Conservation (phyloP, 2,329 filamentous ascomycete genomes). For the Monosporascus ibericus region DNA sequence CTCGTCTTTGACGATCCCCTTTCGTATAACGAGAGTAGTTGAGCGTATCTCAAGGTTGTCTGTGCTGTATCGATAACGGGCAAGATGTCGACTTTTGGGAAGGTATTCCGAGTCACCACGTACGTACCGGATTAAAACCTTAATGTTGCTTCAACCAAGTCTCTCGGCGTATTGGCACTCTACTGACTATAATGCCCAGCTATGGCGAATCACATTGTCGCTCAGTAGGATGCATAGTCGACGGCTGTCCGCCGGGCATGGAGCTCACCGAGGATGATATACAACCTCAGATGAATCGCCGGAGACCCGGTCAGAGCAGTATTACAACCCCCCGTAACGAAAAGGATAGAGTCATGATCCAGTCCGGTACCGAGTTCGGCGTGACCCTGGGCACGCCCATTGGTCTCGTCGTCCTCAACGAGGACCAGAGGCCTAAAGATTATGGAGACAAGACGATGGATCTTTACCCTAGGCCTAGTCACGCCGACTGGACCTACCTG, state of each 20-base stretch:
- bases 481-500: constrained; percentile 95
- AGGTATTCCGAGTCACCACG: constrained; percentile 77
- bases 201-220: constrained; percentile 88
- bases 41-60: not conserved
- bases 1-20: too few species aligned
- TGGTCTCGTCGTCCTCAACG: constrained; percentile 78
- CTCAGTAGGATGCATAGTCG: constrained; percentile 90
- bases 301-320: constrained; percentile 80
- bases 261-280: constrained; percentile 79
- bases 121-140: constrained; percentile 35
- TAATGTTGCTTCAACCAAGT: not conserved
- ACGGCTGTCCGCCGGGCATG: constrained; percentile 85
- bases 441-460: constrained; percentile 90
- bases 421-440: constrained; percentile 89
- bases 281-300: constrained; percentile 88
- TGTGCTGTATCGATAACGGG: constrained; percentile 1
- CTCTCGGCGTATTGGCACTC: not conserved
- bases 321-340: constrained; percentile 92
- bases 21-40: too few species aligned
- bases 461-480: constrained; percentile 80
- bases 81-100: constrained; percentile 82
- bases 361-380: constrained; percentile 87
- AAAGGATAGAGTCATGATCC: constrained; percentile 85
- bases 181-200: constrained; percentile 29
- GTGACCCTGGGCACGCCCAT: constrained; percentile 89